Conservation (phyloP, 2,329 filamentous ascomycete species). For the Trichoderma breve region DNA sequence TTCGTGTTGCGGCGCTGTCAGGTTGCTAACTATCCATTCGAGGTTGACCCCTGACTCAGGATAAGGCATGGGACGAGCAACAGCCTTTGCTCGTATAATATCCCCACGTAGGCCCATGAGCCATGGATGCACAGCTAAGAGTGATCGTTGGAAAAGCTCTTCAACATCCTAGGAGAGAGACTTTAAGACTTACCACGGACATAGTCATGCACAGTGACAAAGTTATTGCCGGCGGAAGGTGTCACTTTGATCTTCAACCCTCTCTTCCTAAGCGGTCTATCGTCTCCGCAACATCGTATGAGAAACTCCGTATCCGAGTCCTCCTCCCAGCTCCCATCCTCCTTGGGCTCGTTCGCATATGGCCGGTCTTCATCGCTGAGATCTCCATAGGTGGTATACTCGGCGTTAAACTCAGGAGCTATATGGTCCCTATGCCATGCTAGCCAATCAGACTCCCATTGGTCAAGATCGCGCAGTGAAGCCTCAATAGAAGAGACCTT, state of each 20-base stretch:
- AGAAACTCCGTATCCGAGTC: neutral
- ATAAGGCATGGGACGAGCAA: slow-evolving; percentile 3
- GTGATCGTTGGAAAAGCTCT: neutral
- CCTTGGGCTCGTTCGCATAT: neutral
- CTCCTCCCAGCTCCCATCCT: neutral
- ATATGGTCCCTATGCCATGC: slow-evolving; percentile 7
- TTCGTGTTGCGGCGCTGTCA: slow-evolving; percentile 2
- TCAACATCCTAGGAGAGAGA: neutral
- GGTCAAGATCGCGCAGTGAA: neutral
- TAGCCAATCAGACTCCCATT: slow-evolving; percentile 1
- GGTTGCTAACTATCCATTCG: neutral
- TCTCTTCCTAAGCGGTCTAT: slow-evolving; percentile 3
- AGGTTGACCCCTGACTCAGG: neutral
- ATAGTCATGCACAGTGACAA: slow-evolving; percentile 1
- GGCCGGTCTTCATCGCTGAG: slow-evolving; percentile 5
- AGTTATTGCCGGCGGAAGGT: neutral
- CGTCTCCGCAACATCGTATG: neutral
- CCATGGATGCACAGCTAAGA: neutral
- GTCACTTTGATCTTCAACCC: neutral
- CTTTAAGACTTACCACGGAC: neutral
- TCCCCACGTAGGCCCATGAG: neutral
- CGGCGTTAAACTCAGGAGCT: neutral
- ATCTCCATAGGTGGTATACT: neutral
- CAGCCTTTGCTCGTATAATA: neutral
- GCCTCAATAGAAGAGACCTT: slow-evolving; percentile 7